Base-by-base conservation (phyloP, 495 filamentous ascomycete species). In the Umbilicaria muhlenbergii region DNA sequence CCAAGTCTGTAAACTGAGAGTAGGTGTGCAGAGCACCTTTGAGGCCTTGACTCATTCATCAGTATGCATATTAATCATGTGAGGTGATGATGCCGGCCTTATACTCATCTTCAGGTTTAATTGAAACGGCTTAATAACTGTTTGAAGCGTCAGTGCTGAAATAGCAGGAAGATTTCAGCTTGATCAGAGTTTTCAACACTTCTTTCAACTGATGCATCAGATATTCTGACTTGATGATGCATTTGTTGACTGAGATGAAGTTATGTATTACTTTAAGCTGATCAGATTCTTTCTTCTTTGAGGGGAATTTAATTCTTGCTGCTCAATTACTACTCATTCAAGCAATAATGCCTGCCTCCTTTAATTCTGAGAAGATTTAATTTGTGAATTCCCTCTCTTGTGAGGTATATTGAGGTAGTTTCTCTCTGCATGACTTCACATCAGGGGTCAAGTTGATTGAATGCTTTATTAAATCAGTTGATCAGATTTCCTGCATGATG, bases 181-280 rank as follows among this genome's bases (percentile, higher is more conserved):
- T 24, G 11, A 50, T 38, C 1, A 50, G 7, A 5, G 28, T 50
- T 0, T 42, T 38, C 1, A 50, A 1, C n/a, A 50, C 47, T 15
- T 46, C 47, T 5, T 50, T 36, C 1, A 50, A 14, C 17, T 16
- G 36, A 24, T 50, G 47, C 44, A 47, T 50, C 4, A 43, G 43
- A 28, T 50, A 50, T 5, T 32, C 14, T 2, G 43, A 36, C 35
- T 50, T 50, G 7, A 50, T 40, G 7, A 41, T 50, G 36, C 13
- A 39, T 2, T 36, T 32, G 19, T 49, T 49, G 13, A 49, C 34
- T 2, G 43, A 42, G 0, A 45, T 49, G 19, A 45, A 49, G 46
- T 39, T 46, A 17, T 49, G 46, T 24, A 41, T 19, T 13, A 41
- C 39, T 31, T 19, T 3, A 3, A 41, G 11, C 3, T 18, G 8